These are phyloP conservation scores for Musa balbisiana DNA, from an alignment of 202 grass and related monocot species.

Conservation along the genomic window DNA sequence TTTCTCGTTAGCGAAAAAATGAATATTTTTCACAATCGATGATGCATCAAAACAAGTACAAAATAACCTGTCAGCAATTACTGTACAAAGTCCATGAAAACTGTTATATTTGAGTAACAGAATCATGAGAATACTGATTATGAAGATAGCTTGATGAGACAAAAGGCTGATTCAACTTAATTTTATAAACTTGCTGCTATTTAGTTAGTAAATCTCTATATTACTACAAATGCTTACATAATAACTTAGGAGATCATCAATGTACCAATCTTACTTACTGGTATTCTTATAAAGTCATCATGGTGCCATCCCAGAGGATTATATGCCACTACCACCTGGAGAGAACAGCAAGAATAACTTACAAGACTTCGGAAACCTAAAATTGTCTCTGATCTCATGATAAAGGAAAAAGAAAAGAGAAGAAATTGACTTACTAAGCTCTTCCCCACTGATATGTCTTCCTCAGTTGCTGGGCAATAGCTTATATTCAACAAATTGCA, in stretches of 20 bases:
- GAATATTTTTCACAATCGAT: conserved; percentile 2
- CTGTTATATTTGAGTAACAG: no score
- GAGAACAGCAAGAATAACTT: not conserved
- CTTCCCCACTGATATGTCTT: conserved; percentile 45
- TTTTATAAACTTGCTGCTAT: not conserved
- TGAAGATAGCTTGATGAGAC: not conserved
- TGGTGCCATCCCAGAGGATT: conserved; percentile 89
- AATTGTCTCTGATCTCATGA: not conserved
- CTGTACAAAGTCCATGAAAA: not conserved
- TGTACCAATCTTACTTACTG: conserved; percentile 40
- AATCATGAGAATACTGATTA: not conserved
- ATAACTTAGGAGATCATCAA: not conserved
- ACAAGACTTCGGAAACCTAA: not conserved
- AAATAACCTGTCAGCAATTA: not conserved
- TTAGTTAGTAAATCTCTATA: not conserved
- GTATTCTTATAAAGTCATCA: conserved; percentile 66
- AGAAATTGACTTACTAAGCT: conserved; percentile 50
- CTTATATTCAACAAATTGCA: conserved; percentile 93
- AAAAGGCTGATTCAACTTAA: not conserved
- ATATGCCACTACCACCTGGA: conserved; percentile 72
- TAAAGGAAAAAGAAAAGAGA: conserved; percentile 10
- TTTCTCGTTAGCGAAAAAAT: not conserved
- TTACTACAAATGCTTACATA: not conserved
- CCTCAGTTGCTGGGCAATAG: conserved; percentile 82
- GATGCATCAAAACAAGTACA: not conserved